Percentiles rank a stretch among this genome's conserved stretches.
Conservation (phyloP, 2,329 filamentous ascomycete species). For the Neonectria magnoliae region DNA sequence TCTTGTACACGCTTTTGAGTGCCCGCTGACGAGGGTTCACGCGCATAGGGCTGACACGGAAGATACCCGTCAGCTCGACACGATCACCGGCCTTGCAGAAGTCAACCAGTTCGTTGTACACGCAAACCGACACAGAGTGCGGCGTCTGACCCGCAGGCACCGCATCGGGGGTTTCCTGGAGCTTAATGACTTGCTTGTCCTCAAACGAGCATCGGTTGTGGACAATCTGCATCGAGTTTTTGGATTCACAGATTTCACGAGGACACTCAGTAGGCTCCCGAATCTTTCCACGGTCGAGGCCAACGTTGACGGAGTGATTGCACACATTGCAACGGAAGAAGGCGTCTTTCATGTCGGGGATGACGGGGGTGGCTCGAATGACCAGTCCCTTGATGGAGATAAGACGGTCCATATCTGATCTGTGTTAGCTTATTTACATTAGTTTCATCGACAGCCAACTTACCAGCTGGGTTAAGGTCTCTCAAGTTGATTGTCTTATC, state of each 20-base stretch:
- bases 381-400: conserved; percentile 95
- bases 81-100: conserved; percentile 98
- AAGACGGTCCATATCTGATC: conserved; percentile 89
- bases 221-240: conserved; percentile 97
- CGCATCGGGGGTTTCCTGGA: conserved; percentile 95
- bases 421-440: conserved; percentile 22
- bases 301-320: conserved; percentile 88
- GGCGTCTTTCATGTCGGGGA: conserved; percentile 98
- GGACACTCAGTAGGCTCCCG: conserved; percentile 92
- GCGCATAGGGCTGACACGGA: conserved; percentile 91
- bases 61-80: conserved; percentile 95
- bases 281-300: conserved; percentile 95
- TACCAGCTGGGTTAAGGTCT: conserved; percentile 88
- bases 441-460: conserved; percentile 27
- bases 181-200: conserved; percentile 98
- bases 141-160: conserved; percentile 96
- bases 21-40: conserved; percentile 93
- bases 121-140: conserved; percentile 94
- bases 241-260: conserved; percentile 79
- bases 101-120: conserved; percentile 96
- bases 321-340: conserved; percentile 97
- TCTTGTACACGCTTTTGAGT: conserved; percentile 97
- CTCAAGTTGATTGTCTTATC: conserved; percentile 90
- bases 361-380: conserved; percentile 94
- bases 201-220: conserved; percentile 96